These are phyloP conservation scores for Trichoderma citrinoviride DNA, from an alignment of 2,329 filamentous ascomycete species.

Conservation along the genomic window DNA sequence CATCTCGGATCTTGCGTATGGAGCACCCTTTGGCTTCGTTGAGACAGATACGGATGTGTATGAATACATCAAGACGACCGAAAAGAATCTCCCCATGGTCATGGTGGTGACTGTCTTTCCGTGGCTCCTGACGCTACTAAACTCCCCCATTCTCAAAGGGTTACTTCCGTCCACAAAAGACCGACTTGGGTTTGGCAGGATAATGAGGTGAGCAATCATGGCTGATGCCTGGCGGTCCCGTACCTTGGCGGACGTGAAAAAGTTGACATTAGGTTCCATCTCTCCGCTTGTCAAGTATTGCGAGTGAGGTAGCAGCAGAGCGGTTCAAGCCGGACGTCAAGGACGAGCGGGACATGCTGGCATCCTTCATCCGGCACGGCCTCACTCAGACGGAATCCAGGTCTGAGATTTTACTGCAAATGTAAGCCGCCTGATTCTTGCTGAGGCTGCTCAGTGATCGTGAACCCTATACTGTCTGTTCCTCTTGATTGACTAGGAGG, in stretches of 20 bases:
- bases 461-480: background rate
- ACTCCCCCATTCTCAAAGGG: slow-evolving; percentile 40
- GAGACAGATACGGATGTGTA: slow-evolving; percentile 48
- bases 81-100: slow-evolving; percentile 26
- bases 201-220: slow-evolving; percentile 42
- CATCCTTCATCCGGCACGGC: slow-evolving; percentile 42
- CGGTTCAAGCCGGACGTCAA: slow-evolving; percentile 45
- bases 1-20: slow-evolving; percentile 53
- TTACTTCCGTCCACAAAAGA: slow-evolving; percentile 43
- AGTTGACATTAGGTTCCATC: background rate
- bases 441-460: background rate
- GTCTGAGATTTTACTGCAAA: slow-evolving; percentile 44
- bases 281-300: slow-evolving; percentile 33
- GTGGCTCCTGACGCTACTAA: slow-evolving; percentile 35
- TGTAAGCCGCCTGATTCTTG: slow-evolving; percentile 25
- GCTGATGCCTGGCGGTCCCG: background rate
- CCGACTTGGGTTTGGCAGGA: slow-evolving; percentile 39
- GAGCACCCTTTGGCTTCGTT: slow-evolving; percentile 49
- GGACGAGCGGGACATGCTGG: slow-evolving; percentile 51
- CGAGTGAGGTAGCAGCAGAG: slow-evolving; percentile 45
- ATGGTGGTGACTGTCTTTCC: slow-evolving; percentile 26
- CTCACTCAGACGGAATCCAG: slow-evolving; percentile 40
- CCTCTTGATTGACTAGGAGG: background rate
- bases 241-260: background rate
- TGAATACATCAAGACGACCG: slow-evolving; percentile 47